A percentile compares a stretch with the other conserved stretches of the same genome.
Conservation (phyloP, 2,329 filamentous ascomycete genomes). For the Fusarium sp. region DNA sequence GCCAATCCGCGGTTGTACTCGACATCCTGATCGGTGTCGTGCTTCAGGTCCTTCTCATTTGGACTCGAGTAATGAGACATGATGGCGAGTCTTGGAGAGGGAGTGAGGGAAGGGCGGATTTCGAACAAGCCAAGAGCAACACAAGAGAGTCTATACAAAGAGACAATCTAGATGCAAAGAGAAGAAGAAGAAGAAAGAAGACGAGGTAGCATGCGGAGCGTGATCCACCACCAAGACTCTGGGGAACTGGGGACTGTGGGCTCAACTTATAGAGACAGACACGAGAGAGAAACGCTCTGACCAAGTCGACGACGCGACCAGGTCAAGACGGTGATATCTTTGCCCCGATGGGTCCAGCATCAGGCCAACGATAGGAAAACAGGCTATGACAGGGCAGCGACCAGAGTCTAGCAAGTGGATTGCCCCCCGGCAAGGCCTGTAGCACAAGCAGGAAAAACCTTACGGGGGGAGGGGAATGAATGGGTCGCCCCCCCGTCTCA, state of each 20-base stretch:
- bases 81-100: background rate
- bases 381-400: constrained; percentile 13
- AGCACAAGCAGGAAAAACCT: background rate
- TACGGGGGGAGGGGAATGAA: background rate
- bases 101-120: background rate
- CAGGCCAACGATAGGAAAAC: constrained; percentile 16
- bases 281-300: constrained; percentile 11
- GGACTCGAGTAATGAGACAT: constrained; percentile 34
- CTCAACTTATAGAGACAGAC: constrained; percentile 37
- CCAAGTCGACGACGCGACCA: constrained; percentile 3
- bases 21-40: constrained; percentile 26
- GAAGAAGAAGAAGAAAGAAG: constrained; percentile 11
- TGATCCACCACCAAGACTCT: constrained; percentile 2
- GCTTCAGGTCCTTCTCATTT: constrained; percentile 35
- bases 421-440: constrained; percentile 3
- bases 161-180: background rate
- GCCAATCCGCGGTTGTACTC: constrained; percentile 1
- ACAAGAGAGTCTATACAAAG: no score
- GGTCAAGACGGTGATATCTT: constrained; percentile 14
- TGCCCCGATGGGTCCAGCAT: constrained; percentile 19
- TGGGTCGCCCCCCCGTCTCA: background rate
- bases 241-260: constrained; percentile 35
- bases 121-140: no score
- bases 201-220: constrained; percentile 17
- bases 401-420: constrained; percentile 9